These are phyloP conservation scores for Pseudonitzschia multiseries DNA, from an alignment of 108 stramenopile species.

Conservation along the genomic window DNA sequence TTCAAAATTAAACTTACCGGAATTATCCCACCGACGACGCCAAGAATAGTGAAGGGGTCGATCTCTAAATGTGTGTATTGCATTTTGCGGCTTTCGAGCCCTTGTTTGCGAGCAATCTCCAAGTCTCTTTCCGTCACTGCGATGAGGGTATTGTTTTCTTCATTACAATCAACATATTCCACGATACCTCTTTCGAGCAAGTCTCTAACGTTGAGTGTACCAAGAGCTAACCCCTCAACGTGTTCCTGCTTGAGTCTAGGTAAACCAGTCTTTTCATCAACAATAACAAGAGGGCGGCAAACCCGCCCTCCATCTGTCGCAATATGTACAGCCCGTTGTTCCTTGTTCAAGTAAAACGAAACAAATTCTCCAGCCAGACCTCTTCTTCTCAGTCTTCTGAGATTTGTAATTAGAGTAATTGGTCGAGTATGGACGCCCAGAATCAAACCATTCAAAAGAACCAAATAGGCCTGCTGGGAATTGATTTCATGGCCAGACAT, in stretches of 20 bases:
- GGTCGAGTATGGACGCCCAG: slow-evolving; percentile 88
- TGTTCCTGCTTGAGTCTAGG: slow-evolving; percentile 82
- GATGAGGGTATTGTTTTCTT: slow-evolving; percentile 98
- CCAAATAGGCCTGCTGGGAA: slow-evolving; percentile 74
- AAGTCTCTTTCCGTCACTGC: slow-evolving; percentile 90
- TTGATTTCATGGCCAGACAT: slow-evolving; percentile 92
- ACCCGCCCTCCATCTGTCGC: slow-evolving; percentile 97
- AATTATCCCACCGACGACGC: slow-evolving; percentile 96
- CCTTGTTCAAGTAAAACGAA: slow-evolving; percentile 93
- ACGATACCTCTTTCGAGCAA: slow-evolving; percentile 92
- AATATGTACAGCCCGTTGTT: slow-evolving; percentile 94
- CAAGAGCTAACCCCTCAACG: slow-evolving; percentile 76
- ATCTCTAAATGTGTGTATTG: slow-evolving; percentile 97
- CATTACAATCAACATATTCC: slow-evolving; percentile 99
- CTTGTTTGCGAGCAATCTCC: slow-evolving; percentile 60
- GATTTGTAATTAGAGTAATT: slow-evolving; percentile 62
- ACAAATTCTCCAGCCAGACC: slow-evolving; percentile 96
- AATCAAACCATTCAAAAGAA: slow-evolving; percentile 96
- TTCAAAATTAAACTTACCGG: slow-evolving; percentile 43
- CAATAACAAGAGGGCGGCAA: slow-evolving; percentile 95
- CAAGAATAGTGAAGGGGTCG: slow-evolving; percentile 97
- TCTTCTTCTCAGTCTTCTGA: slow-evolving; percentile 84
- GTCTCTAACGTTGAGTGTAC: slow-evolving; percentile 71
- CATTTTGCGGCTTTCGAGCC: slow-evolving; percentile 53
- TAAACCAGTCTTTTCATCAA: slow-evolving; percentile 79